Evolutionary conservation across 805 yeast genomes (phyloP), one percentile per base, ranked within the genome.

Genomic region (Danielozyma ontarioensis): DNA sequence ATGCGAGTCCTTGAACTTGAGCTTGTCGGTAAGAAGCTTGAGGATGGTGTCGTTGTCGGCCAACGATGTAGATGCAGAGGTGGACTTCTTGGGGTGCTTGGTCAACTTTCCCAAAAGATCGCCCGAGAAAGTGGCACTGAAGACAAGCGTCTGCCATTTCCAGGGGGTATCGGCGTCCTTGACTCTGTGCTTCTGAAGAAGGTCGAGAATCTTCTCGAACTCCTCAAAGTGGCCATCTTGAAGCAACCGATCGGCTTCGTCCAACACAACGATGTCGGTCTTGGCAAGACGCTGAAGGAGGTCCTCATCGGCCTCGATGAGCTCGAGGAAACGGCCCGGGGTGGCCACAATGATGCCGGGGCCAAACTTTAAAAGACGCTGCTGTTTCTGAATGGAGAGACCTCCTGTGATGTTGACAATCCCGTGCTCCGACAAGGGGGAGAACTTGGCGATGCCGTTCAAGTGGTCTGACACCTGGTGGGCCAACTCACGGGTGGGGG

Each of bases 171-270:
- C 49, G 13, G 51, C 44, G 21, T 51, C 51, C 35, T 48, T 44
- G 13, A 67, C 73, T 57, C 80, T 72, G 47, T 56, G 64, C 57
- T 65, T 70, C 16, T 61, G 60, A 36, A 93, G 57, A 12, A 83
- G 56, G 35, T 82, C 86, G 40, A 90, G 62, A 37, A 86, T 82
- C 49, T 78, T 82, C 45, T 83, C 94, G 42, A 93, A 74, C 55
- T 93, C 98, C 39, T 86, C 94, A 53, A 90, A 93, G 59, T 89
- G 97, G 2, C 97, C 97, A 51, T 89, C 96, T 58, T 90, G 96
- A 32, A 93, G 68, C 41, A 93, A 64, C 57, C 98, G 71, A 65
- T 93, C 98, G 10, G 98, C 98, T 58, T 93, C 98, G 67, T 93
- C 98, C 21, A 90, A 66, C 1, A 89, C 95, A 2, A 75, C 35